A percentile compares a stretch with the other conserved stretches of the same genome.
phyloP scores from a whole-genome alignment of 2,329 filamentous ascomycete species.

The Fusarium sp. region DNA sequence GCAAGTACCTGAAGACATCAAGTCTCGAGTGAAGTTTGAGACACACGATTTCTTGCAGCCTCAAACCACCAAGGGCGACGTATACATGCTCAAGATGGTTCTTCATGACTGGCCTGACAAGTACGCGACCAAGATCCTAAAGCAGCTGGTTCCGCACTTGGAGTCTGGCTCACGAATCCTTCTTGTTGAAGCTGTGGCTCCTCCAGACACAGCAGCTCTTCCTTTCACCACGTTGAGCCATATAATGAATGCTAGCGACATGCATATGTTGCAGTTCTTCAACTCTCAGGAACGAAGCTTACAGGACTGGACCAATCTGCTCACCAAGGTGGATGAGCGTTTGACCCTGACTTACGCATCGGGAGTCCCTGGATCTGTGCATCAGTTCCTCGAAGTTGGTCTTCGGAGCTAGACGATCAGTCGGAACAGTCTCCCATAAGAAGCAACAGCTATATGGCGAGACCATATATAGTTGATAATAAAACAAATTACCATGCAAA shows the following conservation, averaged over 20 bases:
- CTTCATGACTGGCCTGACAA: constrained; percentile 67
- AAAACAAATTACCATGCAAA: too few species aligned
- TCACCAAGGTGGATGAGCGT: constrained; percentile 28
- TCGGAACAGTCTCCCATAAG: neutral
- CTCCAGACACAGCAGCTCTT: constrained; percentile 42
- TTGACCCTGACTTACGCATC: constrained; percentile 19
- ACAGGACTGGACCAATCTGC: constrained; percentile 22
- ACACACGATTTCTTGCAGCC: constrained; percentile 55
- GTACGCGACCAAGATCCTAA: constrained; percentile 55
- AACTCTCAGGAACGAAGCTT: constrained; percentile 50
- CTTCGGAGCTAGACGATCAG: neutral
- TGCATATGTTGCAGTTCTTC: constrained; percentile 62
- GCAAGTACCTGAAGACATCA: constrained; percentile 41
- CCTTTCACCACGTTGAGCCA: constrained; percentile 4
- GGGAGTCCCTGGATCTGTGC: constrained; percentile 5
- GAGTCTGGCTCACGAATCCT: constrained; percentile 57
- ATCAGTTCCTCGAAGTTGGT: constrained; percentile 9
- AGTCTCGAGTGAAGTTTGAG: constrained; percentile 51
- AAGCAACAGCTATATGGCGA: too few species aligned
- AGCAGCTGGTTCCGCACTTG: constrained; percentile 57
- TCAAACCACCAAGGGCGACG: constrained; percentile 55
- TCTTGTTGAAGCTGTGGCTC: constrained; percentile 52
- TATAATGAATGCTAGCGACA: constrained; percentile 43
- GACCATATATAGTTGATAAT: too few species aligned
- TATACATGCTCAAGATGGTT: constrained; percentile 66